phyloP scores from a whole-genome alignment of 805 yeast genomes.

The Metschnikowia shivogae region DNA sequence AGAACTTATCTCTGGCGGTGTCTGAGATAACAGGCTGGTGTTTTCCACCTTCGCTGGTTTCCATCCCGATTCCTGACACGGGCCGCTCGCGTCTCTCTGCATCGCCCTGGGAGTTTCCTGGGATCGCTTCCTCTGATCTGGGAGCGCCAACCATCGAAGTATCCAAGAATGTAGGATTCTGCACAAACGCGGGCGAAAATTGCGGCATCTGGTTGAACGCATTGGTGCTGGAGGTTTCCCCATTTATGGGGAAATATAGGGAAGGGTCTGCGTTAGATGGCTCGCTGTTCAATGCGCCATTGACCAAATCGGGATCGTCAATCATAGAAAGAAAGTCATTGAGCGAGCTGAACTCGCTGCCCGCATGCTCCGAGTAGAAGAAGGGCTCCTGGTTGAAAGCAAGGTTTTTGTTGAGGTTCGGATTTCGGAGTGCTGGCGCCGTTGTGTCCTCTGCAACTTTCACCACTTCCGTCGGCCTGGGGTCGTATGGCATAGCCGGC shows the following conservation, averaged over 20 bases:
- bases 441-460: not conserved
- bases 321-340: conserved; percentile 87
- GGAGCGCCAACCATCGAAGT: not conserved
- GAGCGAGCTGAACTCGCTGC: conserved; percentile 84
- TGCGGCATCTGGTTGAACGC: conserved; percentile 22
- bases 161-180: conserved; percentile 8
- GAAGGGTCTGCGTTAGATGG: conserved; percentile 13
- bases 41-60: not conserved
- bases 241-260: conserved; percentile 14
- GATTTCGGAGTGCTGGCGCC: conserved; percentile 8
- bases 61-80: not conserved
- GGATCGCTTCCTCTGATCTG: conserved; percentile 16
- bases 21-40: conserved; percentile 52
- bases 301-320: conserved; percentile 74
- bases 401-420: conserved; percentile 38
- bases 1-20: conserved; percentile 87
- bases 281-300: conserved; percentile 33
- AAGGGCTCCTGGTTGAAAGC: conserved; percentile 63
- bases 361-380: conserved; percentile 87
- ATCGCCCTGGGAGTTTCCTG: not conserved
- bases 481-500: not conserved
- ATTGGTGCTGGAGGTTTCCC: conserved; percentile 5
- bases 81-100: not conserved
- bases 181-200: conserved; percentile 23
- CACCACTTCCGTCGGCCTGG: not conserved